These are phyloP conservation scores for Eucalyptus microcorys DNA, from an alignment of 345 rosid genomes.

Conservation along the genomic window DNA sequence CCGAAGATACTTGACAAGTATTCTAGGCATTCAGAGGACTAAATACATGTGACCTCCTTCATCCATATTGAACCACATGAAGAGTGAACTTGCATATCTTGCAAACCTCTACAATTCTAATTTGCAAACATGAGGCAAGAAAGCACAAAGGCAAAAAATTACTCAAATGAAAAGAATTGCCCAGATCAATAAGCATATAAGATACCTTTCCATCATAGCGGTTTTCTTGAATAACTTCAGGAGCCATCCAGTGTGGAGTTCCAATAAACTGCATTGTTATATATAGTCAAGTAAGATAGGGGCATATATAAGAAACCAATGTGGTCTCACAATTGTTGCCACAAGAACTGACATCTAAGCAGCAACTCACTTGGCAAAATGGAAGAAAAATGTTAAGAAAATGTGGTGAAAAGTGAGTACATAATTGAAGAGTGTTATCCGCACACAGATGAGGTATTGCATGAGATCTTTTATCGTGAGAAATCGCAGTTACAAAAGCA, in stretches of 20 bases:
- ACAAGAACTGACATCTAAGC: background rate
- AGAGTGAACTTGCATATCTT: background rate
- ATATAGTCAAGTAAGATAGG: background rate
- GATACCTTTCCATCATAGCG: conserved; percentile 98
- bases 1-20: background rate
- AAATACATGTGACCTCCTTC: background rate
- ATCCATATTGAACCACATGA: background rate
- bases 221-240: conserved; percentile 99
- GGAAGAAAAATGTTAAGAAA: background rate
- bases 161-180: background rate
- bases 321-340: background rate
- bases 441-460: background rate
- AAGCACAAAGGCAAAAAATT: background rate
- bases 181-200: background rate
- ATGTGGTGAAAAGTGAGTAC: background rate
- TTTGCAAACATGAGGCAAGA: background rate
- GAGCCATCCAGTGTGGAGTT: conserved; percentile 99
- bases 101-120: background rate
- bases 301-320: background rate
- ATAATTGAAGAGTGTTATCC: background rate
- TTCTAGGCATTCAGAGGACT: background rate
- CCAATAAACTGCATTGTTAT: conserved; percentile 67
- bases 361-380: background rate
- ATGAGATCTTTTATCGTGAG: background rate
- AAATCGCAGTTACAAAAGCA: background rate